Base-by-base conservation (phyloP, 768 basidiomycete genomes). In the Mycena albidolilacea region DNA sequence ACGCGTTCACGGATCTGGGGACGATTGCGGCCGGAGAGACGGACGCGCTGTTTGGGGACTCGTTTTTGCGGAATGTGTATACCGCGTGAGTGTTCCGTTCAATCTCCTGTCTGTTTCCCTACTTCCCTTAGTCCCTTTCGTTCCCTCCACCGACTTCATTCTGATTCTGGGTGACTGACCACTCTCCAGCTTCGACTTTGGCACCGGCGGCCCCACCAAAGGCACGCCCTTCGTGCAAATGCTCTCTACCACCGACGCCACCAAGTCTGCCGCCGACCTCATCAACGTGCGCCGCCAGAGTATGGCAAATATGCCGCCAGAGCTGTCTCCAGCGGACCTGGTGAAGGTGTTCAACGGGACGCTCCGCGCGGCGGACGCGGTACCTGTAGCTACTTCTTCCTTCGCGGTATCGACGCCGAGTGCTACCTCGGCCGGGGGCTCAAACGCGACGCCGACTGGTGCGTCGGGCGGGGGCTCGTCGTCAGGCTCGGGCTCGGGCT, bases 1-100 rank as follows among this genome's bases (percentile, higher is more conserved):
- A 38, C n/a, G 23, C 67, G 14, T 58, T 67, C 44, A 60, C 66
- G 7, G 57, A 67, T 35, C 46, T 57, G 9, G 66, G 66, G 19
- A 60, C 55, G 2, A 60, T 67, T 10, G 67, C 41, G 5, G 9
- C 7, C 3, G 41, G 55, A 15, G 65, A 66, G 43, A 37, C 65
- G 10, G 58, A 67, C n/a, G 67, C 67, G 35, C 55, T 67, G 5
- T 67, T 67, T 21, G 66, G 66, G 3, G 66, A 67, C 57, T 58
- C 55, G 15, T 67, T 67, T 57, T 19, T 67, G 3, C 66, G 66
- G 2, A 67, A 67, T 19, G 57, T 59, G 2, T 67, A 67, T 14
- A 57, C 66, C 9, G 39, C 35, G 66, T 67, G 5, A 35, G 57
- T 57, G 48, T 37, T 19, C 39, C 52, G 30, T 17, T 35, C 23